Evolutionary conservation across 2,329 filamentous ascomycete species (phyloP).

Genomic region (Penicillium sp.): DNA sequence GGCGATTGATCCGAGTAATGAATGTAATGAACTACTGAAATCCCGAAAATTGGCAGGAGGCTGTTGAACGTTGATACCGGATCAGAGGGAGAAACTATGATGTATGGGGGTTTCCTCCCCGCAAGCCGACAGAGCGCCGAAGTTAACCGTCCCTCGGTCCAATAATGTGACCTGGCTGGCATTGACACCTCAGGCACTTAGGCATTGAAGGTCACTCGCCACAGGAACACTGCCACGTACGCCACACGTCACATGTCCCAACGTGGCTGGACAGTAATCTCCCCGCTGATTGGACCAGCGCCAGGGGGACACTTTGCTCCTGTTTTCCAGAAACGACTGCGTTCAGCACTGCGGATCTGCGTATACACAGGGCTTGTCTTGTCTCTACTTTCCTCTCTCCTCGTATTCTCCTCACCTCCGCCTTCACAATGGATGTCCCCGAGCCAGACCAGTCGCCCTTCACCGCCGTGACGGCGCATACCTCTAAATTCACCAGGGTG

Average conservation of each 20-base stretch:
- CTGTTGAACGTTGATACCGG: neutral
- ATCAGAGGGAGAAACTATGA: constrained; percentile 20
- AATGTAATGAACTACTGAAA: neutral
- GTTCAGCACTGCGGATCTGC: constrained; percentile 31
- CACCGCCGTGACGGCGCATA: constrained; percentile 85
- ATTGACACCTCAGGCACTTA: neutral
- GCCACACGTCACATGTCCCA: constrained; percentile 14
- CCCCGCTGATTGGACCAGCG: constrained; percentile 24
- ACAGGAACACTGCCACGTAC: constrained; percentile 4
- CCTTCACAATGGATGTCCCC: constrained; percentile 74
- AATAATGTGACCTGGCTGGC: neutral
- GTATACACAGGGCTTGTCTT: constrained; percentile 24
- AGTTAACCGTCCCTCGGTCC: constrained; percentile 36
- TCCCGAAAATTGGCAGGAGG: constrained; percentile 2
- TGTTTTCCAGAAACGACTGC: constrained; percentile 34
- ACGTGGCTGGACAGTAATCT: constrained; percentile 31
- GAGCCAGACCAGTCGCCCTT: constrained; percentile 93
- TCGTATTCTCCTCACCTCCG: constrained; percentile 13
- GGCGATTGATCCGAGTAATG: constrained; percentile 2
- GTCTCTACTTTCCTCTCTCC: constrained; percentile 23
- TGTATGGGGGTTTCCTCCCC: constrained; percentile 26
- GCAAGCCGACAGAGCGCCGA: constrained; percentile 34
- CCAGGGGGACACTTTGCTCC: constrained; percentile 46
- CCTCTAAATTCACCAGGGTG: constrained; percentile 56
- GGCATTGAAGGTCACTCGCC: neutral